A percentile compares a stretch with the other conserved stretches of the same genome.
Conservation (phyloP, 768 basidiomycete genomes). For the Leccinum rimulosum region DNA sequence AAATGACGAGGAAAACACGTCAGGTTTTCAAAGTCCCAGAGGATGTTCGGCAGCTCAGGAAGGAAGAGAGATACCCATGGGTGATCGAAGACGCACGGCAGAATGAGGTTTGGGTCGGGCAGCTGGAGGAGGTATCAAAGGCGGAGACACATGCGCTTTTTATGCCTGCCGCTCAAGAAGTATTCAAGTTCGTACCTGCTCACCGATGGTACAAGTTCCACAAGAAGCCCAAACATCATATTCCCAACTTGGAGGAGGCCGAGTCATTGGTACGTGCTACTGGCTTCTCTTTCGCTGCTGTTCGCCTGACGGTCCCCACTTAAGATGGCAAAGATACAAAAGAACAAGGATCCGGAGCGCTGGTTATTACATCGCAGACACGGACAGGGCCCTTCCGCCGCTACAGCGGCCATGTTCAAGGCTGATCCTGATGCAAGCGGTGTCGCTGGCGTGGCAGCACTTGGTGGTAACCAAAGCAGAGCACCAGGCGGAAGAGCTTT, state of each 20-base stretch:
- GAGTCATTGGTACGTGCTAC: constrained; percentile 57
- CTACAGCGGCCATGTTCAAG: constrained; percentile 69
- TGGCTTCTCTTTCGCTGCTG: background rate
- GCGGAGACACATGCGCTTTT: constrained; percentile 76
- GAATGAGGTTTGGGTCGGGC: constrained; percentile 75
- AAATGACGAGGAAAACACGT: constrained; percentile 78
- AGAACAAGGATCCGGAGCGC: constrained; percentile 72
- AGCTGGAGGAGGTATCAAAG: constrained; percentile 75
- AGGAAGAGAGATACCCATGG: constrained; percentile 90
- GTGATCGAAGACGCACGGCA: constrained; percentile 79
- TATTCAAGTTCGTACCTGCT: constrained; percentile 86
- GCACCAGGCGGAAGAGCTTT: constrained; percentile 69
- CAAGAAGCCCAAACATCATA: constrained; percentile 73
- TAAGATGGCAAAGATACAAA: constrained; percentile 47
- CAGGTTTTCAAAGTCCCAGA: constrained; percentile 84
- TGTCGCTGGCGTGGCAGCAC: constrained; percentile 40
- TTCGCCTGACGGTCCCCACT: background rate
- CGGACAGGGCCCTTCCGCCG: constrained; percentile 57
- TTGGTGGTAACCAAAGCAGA: constrained; percentile 51
- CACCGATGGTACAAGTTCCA: constrained; percentile 93
- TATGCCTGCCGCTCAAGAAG: constrained; percentile 77
- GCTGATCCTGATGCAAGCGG: constrained; percentile 52
- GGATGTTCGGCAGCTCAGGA: constrained; percentile 69
- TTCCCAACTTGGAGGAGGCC: constrained; percentile 64
- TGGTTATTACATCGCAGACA: constrained; percentile 65